Conservation (phyloP, 306 rosid genomes). For the Ceratonia siliqua region DNA sequence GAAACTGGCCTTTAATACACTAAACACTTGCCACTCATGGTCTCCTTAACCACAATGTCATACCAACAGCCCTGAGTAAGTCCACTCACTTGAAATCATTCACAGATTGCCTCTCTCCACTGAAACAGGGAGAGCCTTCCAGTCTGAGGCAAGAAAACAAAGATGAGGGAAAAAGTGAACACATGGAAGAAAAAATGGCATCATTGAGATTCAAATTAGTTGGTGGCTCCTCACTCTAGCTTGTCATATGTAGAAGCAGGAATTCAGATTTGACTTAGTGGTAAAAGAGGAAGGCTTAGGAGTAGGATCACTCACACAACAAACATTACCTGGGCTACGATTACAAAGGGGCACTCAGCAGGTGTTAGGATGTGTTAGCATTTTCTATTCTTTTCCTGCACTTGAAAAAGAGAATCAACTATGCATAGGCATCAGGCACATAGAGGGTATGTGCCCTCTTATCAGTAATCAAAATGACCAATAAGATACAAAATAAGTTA, state of each 20-base stretch:
- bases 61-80: slow-evolving; percentile 40
- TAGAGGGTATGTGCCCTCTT: slow-evolving; percentile 31
- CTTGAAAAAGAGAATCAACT: slow-evolving; percentile 41
- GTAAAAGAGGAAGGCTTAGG: slow-evolving; percentile 35
- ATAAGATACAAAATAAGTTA: background rate
- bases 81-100: slow-evolving; percentile 47
- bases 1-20: slow-evolving; percentile 32
- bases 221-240: slow-evolving; percentile 38
- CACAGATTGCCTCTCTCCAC: slow-evolving; percentile 43
- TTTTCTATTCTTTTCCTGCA: slow-evolving; percentile 58
- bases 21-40: slow-evolving; percentile 36
- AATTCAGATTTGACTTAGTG: slow-evolving; percentile 39
- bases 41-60: slow-evolving; percentile 37
- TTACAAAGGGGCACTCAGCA: slow-evolving; percentile 38
- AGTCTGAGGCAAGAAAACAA: slow-evolving; percentile 54
- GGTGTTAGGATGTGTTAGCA: slow-evolving; percentile 45
- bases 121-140: slow-evolving; percentile 38
- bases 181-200: slow-evolving; percentile 28
- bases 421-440: slow-evolving; percentile 35
- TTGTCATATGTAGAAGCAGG: slow-evolving; percentile 30
- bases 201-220: slow-evolving; percentile 33
- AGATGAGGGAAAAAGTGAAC: slow-evolving; percentile 41
- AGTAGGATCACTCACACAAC: slow-evolving; percentile 42
- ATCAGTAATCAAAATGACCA: slow-evolving; percentile 30
- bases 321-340: slow-evolving; percentile 54